Conservation (phyloP, 768 basidiomycete species). For the Termitomyces sp. region DNA sequence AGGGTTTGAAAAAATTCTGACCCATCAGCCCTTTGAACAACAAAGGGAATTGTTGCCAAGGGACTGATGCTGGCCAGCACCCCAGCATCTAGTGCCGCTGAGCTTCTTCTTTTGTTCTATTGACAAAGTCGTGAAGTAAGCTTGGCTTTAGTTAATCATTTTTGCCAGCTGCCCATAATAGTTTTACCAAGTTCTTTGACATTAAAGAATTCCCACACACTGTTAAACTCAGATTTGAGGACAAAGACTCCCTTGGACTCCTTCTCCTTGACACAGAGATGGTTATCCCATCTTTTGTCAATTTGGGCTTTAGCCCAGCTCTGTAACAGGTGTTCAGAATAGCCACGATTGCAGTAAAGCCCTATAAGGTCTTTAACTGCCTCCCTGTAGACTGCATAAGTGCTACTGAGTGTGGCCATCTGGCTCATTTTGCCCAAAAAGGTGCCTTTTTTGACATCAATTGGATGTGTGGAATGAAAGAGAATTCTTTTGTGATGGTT, state of each 20-base stretch:
- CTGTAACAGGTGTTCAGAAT: not conserved
- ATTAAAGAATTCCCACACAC: not conserved
- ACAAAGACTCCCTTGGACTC: not conserved
- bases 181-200: not conserved
- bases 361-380: not conserved
- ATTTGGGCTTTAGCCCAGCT: not conserved
- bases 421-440: not conserved
- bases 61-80: not conserved
- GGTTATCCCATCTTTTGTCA: not conserved
- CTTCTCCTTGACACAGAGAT: not conserved
- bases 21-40: not conserved
- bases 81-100: not conserved
- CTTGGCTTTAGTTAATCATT: not conserved
- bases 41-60: not conserved
- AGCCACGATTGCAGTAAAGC: not conserved
- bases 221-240: not conserved
- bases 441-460: not conserved
- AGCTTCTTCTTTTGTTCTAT: not conserved
- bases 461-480: too few species aligned
- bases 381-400: not conserved
- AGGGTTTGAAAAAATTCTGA: too few species aligned
- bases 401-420: not conserved
- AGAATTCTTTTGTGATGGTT: not conserved
- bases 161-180: not conserved
- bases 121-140: fast-evolving